A percentile compares a stretch with the other conserved stretches of the same genome.
Conservation (phyloP, 2,329 filamentous ascomycete species). For the Nothophoma quercina region DNA sequence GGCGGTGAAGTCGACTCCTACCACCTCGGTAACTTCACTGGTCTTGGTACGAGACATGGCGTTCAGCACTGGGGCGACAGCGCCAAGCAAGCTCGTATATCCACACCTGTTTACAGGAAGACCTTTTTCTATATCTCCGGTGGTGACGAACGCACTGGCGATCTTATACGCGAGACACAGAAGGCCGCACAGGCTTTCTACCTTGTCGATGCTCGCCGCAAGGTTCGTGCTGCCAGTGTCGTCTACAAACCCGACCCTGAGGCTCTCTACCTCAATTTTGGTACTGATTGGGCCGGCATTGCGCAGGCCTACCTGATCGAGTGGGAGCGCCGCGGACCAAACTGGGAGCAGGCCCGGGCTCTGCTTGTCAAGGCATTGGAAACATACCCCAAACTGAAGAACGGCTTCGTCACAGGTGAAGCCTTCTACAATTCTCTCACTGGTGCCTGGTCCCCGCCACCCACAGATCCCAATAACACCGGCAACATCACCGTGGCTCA, state of each 20-base stretch:
- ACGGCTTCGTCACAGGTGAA: constrained; percentile 66
- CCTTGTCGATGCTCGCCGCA: constrained; percentile 64
- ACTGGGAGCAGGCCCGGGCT: constrained; percentile 60
- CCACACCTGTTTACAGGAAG: constrained; percentile 64
- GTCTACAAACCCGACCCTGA: constrained; percentile 53
- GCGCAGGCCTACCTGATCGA: constrained; percentile 66
- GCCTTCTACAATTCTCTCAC: constrained; percentile 61
- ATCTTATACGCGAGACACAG: constrained; percentile 61
- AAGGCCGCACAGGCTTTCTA: constrained; percentile 63
- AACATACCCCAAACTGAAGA: constrained; percentile 63
- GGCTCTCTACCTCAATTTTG: constrained; percentile 60
- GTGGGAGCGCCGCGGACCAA: constrained; percentile 64
- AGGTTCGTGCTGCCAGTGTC: constrained; percentile 64
- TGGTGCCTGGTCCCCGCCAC: constrained; percentile 61
- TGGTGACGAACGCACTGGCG: constrained; percentile 64
- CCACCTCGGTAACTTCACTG: constrained; percentile 65
- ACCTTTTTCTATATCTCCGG: constrained; percentile 65
- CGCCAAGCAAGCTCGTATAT: constrained; percentile 68
- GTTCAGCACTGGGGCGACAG: constrained; percentile 69
- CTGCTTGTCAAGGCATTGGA: constrained; percentile 60
- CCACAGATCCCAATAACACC: constrained; percentile 60
- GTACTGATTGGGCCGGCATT: constrained; percentile 67
- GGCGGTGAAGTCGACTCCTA: constrained; percentile 70
- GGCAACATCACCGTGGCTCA: constrained; percentile 63
- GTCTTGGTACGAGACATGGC: constrained; percentile 68